Base-by-base conservation (phyloP, 192 early-diverging fungal species). In the Jimgerdemannia flammicorona region DNA sequence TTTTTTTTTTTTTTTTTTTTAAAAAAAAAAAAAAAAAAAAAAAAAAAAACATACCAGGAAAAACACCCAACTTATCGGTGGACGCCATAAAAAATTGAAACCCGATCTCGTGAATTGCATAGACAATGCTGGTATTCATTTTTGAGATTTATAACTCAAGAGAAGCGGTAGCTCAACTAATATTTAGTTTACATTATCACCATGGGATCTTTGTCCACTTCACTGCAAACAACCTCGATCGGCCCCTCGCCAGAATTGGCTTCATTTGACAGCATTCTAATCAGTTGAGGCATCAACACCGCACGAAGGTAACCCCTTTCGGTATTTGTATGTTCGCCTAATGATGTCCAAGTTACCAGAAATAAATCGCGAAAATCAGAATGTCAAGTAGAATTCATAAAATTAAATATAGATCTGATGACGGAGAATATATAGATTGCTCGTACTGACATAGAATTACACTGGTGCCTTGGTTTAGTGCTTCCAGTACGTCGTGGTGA, bases 401-500 rank as follows among this genome's bases (percentile, higher is more conserved):
- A 20, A 71, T 9, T 7, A 74, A 41, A 74, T 10, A 63, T 7
- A 10, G 14, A 59, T 59, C 14, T 59, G 49, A 59, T 64, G 42
- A n/a, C 69, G 0, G 40, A n/a, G 14, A 20, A 71, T 43, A 40
- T 18, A 18, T 39, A 40, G 11, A 43, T 20, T 14, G 64, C 19
- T 44, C 49, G 41, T 72, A 71, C 80, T 85, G 79, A 80, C 90
- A 94, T 71, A 98, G 84, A 49, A 98, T 87, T 3, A 96, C 94
- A 73, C 93, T 94, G 11, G 90, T 94, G 71, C 88, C 86, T 64
- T 90, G 86, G 8, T 89, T 90, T 4, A 93, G 71, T 11, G 95
- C 93, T 40, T 89, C 93, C n/a, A 99, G 86, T 4, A 96, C 90
- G 64, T 96, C 95, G 69, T 99, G 97, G 76, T 99, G 97, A 14